These are phyloP conservation scores for Vitrella brassicaformis DNA, from an alignment of 73 alveolate species.

Conservation along the genomic window DNA sequence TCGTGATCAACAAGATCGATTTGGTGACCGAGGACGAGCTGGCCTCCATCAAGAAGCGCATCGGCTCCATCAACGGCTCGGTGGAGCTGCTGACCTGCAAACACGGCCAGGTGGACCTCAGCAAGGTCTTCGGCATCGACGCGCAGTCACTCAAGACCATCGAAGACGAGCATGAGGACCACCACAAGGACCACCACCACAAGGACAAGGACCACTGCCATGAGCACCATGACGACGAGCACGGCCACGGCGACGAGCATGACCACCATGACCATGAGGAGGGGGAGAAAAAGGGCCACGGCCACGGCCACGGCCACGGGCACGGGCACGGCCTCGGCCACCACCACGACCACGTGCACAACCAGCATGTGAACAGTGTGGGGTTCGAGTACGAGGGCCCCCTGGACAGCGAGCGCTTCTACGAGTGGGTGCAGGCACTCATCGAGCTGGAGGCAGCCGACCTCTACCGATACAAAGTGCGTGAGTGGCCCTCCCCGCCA, in stretches of 20 bases:
- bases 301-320: not conserved
- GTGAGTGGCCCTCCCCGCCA: too few relatives aligned
- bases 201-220: too few relatives aligned
- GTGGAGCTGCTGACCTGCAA: conserved; percentile 1
- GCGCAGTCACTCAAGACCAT: conserved; percentile 15
- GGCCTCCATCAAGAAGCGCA: conserved; percentile 3
- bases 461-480: conserved; percentile 25
- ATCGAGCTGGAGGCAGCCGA: conserved; percentile 9
- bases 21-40: not conserved
- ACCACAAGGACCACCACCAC: too few relatives aligned
- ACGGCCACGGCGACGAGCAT: too few relatives aligned
- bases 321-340: not conserved
- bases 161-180: conserved; percentile 17
- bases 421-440: conserved; percentile 20
- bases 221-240: too few relatives aligned
- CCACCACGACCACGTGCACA: conserved; percentile 2
- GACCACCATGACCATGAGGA: too few relatives aligned
- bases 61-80: conserved; percentile 15
- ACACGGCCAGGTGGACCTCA: not conserved
- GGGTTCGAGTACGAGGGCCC: too few relatives aligned
- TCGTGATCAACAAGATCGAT: conserved; percentile 37
- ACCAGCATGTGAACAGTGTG: too few relatives aligned
- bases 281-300: too few relatives aligned
- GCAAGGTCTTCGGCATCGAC: conserved; percentile 25
- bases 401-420: too few relatives aligned